These are phyloP conservation scores for Cryoendolithus antarcticus DNA, from an alignment of 2,329 filamentous ascomycete species.

Conservation along the genomic window DNA sequence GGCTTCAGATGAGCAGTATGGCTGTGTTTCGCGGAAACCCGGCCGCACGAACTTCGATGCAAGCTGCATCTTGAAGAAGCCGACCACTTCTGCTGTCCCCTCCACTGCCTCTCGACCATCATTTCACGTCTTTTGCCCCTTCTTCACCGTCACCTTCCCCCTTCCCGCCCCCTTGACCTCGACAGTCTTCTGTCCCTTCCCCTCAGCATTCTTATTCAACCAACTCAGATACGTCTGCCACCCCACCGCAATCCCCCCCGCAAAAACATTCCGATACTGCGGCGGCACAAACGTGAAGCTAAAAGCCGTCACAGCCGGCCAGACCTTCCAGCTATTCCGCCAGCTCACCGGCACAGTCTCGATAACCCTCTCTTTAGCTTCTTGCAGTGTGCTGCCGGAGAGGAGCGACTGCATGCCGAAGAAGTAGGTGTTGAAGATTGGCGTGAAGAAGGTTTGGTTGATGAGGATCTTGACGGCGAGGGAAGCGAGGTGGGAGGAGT, in stretches of 20 bases:
- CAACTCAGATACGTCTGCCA: conserved; percentile 89
- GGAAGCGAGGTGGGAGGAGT: conserved; percentile 56
- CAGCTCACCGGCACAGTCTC: conserved; percentile 66
- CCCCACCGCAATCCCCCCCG: conserved; percentile 62
- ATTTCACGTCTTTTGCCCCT: conserved; percentile 1
- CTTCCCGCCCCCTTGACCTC: conserved; percentile 4
- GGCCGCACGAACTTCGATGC: too few species aligned
- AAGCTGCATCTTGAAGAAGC: too few species aligned
- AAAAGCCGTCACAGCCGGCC: conserved; percentile 78
- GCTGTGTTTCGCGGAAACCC: too few species aligned
- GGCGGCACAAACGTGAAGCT: conserved; percentile 73
- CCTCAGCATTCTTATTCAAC: conserved; percentile 61
- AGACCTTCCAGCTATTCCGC: conserved; percentile 71
- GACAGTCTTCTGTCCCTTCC: conserved; percentile 9
- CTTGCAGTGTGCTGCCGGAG: conserved; percentile 49
- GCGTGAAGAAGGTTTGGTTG: conserved; percentile 71
- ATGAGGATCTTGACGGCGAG: conserved; percentile 65
- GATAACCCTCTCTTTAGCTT: conserved; percentile 58
- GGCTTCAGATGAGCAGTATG: too few species aligned
- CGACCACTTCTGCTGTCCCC: too few species aligned
- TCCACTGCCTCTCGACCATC: background rate
- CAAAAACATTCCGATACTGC: conserved; percentile 69
- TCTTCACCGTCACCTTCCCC: conserved; percentile 3
- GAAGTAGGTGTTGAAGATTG: conserved; percentile 43
- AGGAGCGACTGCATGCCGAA: conserved; percentile 39